Evolutionary conservation across 2,329 filamentous ascomycete species (phyloP).

Genomic region (Diaporthe amygdali): DNA sequence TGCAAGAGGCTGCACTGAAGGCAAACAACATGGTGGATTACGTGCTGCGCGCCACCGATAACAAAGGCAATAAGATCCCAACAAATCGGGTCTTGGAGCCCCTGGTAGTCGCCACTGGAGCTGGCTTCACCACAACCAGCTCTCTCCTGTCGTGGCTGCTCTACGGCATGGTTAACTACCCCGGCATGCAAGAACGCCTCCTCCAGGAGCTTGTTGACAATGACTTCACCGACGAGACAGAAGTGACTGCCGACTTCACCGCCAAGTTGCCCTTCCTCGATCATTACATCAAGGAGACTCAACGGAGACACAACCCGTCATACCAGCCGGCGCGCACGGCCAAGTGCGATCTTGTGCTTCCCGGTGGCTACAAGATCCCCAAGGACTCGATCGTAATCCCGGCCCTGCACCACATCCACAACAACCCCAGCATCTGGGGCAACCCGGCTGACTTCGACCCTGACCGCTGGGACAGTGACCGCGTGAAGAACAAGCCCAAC

Average conservation of each 20-base stretch:
- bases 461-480: constrained; percentile 62
- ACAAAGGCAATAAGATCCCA: constrained; percentile 59
- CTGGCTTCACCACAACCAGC: constrained; percentile 66
- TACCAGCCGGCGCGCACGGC: constrained; percentile 66
- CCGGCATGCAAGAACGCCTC: constrained; percentile 60
- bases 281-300: constrained; percentile 65
- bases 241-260: constrained; percentile 52
- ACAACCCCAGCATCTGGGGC: constrained; percentile 61
- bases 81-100: constrained; percentile 42
- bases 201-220: constrained; percentile 63
- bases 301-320: constrained; percentile 63
- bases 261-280: constrained; percentile 57
- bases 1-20: constrained; percentile 55
- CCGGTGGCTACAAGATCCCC: constrained; percentile 62
- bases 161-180: constrained; percentile 58
- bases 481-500: constrained; percentile 56
- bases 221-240: constrained; percentile 46
- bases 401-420: constrained; percentile 55
- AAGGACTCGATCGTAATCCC: constrained; percentile 58
- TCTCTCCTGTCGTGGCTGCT: constrained; percentile 64
- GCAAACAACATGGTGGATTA: constrained; percentile 57
- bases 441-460: constrained; percentile 63
- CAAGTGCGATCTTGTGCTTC: constrained; percentile 59
- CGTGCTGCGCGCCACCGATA: constrained; percentile 56
- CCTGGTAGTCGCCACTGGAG: constrained; percentile 58